Evolutionary conservation across 2,329 filamentous ascomycete genomes (phyloP).

Genomic region (Sarocladium oryzae): DNA sequence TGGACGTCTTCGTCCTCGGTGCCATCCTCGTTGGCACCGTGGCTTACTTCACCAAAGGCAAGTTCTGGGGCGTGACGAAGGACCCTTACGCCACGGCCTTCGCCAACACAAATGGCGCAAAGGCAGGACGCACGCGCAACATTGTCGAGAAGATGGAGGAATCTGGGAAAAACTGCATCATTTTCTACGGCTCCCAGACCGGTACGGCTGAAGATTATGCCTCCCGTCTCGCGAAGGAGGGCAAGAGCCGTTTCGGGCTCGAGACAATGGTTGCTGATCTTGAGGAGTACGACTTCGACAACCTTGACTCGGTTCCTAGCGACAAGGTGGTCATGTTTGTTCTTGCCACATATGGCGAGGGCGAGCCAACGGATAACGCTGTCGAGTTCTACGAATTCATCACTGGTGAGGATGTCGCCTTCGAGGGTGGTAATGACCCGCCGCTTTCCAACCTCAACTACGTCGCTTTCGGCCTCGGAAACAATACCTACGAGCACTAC

Average conservation of each 20-base stretch:
- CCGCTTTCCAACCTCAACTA: constrained; percentile 82
- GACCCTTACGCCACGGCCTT: constrained; percentile 80
- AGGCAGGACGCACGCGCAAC: constrained; percentile 80
- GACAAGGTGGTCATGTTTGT: constrained; percentile 95
- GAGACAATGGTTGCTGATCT: constrained; percentile 98
- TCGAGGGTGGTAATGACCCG: constrained; percentile 61
- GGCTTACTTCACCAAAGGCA: constrained; percentile 97
- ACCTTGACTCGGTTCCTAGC: constrained; percentile 77
- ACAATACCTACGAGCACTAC: constrained; percentile 99
- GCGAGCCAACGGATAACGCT: constrained; percentile 96
- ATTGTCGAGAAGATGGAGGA: constrained; percentile 96
- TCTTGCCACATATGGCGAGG: constrained; percentile 94
- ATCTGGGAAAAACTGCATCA: constrained; percentile 90
- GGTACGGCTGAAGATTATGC: constrained; percentile 98
- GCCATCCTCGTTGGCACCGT: constrained; percentile 78
- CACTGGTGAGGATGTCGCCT: constrained; percentile 70
- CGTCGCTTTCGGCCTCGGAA: constrained; percentile 91
- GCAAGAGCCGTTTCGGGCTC: constrained; percentile 89
- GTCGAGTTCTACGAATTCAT: constrained; percentile 99
- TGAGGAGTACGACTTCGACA: constrained; percentile 96
- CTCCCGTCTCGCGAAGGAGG: constrained; percentile 91
- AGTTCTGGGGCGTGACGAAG: constrained; percentile 81
- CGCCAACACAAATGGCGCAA: constrained; percentile 61
- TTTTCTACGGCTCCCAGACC: constrained; percentile 98
- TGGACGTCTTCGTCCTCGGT: constrained; percentile 88